A percentile compares a stretch with the other conserved stretches of the same genome.
phyloP scores from a whole-genome alignment of 2,329 filamentous ascomycete species.

The Talaromyces amestolkiae region DNA sequence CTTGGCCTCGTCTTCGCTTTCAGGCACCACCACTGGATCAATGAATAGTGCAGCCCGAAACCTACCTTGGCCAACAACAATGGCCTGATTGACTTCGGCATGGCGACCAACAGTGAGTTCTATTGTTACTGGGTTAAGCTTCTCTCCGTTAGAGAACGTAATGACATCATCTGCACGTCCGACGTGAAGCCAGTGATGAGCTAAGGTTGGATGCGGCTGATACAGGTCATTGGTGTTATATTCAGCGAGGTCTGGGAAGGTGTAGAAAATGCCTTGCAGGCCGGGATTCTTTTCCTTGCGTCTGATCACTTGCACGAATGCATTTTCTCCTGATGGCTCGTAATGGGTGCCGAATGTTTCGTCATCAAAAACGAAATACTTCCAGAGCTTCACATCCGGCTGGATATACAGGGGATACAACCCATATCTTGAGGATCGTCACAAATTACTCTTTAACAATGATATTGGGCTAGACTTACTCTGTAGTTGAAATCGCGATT shows the following conservation, averaged over 20 bases:
- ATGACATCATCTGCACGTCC: slow-evolving; percentile 9
- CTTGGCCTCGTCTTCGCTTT: neutral
- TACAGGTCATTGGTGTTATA: slow-evolving; percentile 12
- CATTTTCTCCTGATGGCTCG: neutral
- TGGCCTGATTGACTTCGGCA: neutral
- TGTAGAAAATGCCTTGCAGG: neutral
- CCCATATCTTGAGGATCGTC: neutral
- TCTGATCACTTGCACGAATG: neutral
- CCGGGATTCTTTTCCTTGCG: neutral
- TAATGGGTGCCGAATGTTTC: neutral
- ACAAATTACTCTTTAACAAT: neutral
- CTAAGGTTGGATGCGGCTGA: slow-evolving; percentile 5
- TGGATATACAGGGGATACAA: neutral
- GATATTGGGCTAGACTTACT: neutral
- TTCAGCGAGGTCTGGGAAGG: neutral
- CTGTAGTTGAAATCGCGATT: neutral
- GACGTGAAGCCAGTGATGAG: slow-evolving; percentile 6
- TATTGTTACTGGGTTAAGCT: neutral
- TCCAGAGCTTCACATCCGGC: neutral
- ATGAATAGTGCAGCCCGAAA: neutral
- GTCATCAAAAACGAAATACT: neutral
- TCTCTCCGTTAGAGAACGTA: neutral
- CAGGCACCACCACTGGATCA: neutral
- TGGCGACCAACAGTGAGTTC: neutral
- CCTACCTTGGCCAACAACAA: neutral